A percentile compares a stretch with the other conserved stretches of the same genome.
phyloP scores from a whole-genome alignment of 2,329 filamentous ascomycete genomes.

The Sodiomyces alkalinus region DNA sequence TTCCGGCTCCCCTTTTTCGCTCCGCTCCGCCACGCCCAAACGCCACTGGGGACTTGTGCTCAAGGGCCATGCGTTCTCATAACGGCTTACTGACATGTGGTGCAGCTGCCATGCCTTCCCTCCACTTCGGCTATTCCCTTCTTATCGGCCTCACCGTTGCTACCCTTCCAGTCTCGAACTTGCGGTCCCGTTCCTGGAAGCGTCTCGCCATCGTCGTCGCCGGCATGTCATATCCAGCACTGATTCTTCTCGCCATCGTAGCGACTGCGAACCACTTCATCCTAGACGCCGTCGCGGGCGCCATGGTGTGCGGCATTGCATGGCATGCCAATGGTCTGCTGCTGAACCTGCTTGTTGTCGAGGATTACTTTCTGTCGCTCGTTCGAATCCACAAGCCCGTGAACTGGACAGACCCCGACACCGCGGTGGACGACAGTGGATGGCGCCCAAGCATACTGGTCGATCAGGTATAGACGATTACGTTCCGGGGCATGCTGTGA shows the following conservation, averaged over 20 bases:
- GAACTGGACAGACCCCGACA: constrained; percentile 22
- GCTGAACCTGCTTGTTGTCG: constrained; percentile 47
- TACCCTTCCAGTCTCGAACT: constrained; percentile 44
- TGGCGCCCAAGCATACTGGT: constrained; percentile 12
- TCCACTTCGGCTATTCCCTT: constrained; percentile 63
- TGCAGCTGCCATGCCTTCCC: constrained; percentile 55
- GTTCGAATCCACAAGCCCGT: constrained; percentile 51
- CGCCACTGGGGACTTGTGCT: too few species aligned
- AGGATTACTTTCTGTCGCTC: constrained; percentile 52
- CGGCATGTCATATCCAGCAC: constrained; percentile 47
- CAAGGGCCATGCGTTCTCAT: not conserved
- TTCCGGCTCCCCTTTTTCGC: too few species aligned
- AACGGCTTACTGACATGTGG: constrained; percentile 4
- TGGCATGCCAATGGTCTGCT: constrained; percentile 42
- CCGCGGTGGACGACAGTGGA: constrained; percentile 16
- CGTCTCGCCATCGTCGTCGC: constrained; percentile 27
- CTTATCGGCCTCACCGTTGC: constrained; percentile 56
- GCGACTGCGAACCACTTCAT: constrained; percentile 62
- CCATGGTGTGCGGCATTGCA: constrained; percentile 46
- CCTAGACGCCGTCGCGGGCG: constrained; percentile 55
- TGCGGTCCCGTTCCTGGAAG: constrained; percentile 34
- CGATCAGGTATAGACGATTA: constrained; percentile 9
- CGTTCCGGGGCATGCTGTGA: too few species aligned
- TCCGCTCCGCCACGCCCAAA: too few species aligned
- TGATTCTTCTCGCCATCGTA: constrained; percentile 53